A percentile compares a stretch with the other conserved stretches of the same genome.
Conservation (phyloP, 169 alveolate species). For the Pseudocohnilembus persalinus region DNA sequence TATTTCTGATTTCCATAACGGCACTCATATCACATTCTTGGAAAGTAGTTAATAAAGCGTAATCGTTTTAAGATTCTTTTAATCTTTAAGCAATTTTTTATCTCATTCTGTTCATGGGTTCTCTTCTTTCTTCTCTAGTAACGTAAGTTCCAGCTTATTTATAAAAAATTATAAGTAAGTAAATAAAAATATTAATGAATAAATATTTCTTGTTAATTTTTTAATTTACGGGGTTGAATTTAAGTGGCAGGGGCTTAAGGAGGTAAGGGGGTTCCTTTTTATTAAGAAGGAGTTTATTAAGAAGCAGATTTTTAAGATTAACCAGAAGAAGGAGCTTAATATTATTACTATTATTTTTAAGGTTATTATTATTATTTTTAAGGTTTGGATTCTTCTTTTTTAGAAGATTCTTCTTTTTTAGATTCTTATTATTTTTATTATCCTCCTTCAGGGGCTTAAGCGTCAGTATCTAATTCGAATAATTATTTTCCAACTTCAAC, state of each 20-base stretch:
- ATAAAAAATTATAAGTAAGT: not conserved
- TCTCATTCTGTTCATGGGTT: slow-evolving; percentile 73
- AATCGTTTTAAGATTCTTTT: slow-evolving; percentile 70
- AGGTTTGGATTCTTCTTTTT: slow-evolving; percentile 33
- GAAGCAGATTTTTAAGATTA: slow-evolving; percentile 2
- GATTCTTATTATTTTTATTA: slow-evolving; percentile 30
- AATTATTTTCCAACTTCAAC: slow-evolving; percentile 65
- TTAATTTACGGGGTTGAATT: slow-evolving; percentile 37
- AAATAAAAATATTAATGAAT: too few relatives aligned
- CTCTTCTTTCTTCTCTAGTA: slow-evolving; percentile 68
- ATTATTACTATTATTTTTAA: too few relatives aligned
- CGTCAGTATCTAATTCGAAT: slow-evolving; percentile 62
- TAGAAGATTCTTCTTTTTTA: slow-evolving; percentile 30
- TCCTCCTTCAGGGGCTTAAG: slow-evolving; percentile 38
- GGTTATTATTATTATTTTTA: not conserved
- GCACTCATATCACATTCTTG: slow-evolving; percentile 74
- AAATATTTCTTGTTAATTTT: not conserved
- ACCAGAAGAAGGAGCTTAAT: slow-evolving; percentile 39
- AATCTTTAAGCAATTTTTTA: slow-evolving; percentile 64
- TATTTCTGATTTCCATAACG: slow-evolving; percentile 68
- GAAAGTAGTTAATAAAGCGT: slow-evolving; percentile 75
- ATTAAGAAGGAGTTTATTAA: slow-evolving; percentile 3
- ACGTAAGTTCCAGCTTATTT: not conserved
- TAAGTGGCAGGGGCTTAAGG: slow-evolving; percentile 44
- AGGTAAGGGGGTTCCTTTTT: slow-evolving; percentile 14